These are phyloP conservation scores for Fraxinus greggii DNA, from an alignment of 305 asterid genomes.

Conservation along the genomic window DNA sequence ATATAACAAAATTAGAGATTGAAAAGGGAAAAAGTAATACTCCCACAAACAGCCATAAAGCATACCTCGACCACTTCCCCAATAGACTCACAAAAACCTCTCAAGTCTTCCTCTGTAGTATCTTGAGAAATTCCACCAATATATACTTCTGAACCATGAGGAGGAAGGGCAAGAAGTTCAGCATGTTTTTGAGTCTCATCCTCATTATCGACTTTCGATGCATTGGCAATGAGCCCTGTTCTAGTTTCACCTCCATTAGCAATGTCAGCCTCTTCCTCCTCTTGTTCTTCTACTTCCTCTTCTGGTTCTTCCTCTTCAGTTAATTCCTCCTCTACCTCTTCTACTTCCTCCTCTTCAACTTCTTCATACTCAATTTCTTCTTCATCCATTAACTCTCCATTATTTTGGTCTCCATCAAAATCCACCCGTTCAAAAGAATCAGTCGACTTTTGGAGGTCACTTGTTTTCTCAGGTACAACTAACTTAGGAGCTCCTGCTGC, in stretches of 20 bases:
- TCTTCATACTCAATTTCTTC: conserved; percentile 50
- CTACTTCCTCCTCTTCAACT: conserved; percentile 44
- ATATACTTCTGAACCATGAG: conserved; percentile 57
- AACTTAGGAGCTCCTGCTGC: conserved; percentile 27
- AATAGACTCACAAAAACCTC: conserved; percentile 38
- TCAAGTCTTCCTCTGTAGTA: conserved; percentile 45
- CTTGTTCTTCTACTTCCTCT: conserved; percentile 34
- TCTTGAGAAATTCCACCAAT: conserved; percentile 49
- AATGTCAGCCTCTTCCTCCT: conserved; percentile 27
- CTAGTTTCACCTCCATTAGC: conserved; percentile 14
- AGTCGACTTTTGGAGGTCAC: conserved; percentile 21
- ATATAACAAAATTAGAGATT: neutral
- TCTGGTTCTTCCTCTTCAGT: conserved; percentile 38
- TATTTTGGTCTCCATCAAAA: conserved; percentile 39
- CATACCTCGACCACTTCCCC: conserved; percentile 55
- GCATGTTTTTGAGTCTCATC: conserved; percentile 37
- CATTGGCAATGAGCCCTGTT: conserved; percentile 16
- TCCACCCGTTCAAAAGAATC: conserved; percentile 36
- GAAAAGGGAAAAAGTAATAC: neutral
- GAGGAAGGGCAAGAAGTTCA: conserved; percentile 56
- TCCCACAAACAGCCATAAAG: neutral
- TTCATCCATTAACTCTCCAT: conserved; percentile 37
- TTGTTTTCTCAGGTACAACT: conserved; percentile 34
- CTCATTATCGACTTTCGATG: conserved; percentile 26
- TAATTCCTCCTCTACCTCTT: conserved; percentile 38